Conservation (phyloP, 371 early-diverging fungal species). For the Apophysomyces ossiformis region DNA sequence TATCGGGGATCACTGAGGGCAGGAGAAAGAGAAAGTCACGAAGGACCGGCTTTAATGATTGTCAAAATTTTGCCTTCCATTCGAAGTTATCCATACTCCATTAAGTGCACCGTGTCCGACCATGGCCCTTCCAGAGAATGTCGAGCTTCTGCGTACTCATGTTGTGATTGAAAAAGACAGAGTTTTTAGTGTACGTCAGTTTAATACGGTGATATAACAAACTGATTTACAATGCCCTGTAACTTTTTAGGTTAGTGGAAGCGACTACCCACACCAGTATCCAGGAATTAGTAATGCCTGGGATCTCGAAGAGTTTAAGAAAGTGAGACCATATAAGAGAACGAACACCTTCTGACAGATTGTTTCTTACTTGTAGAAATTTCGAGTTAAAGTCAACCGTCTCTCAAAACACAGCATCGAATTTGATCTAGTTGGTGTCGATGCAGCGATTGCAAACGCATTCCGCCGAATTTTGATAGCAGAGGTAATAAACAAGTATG, state of each 20-base stretch:
- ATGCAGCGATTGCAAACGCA: slow-evolving; percentile 96
- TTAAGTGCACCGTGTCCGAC: neutral
- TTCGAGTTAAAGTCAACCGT: slow-evolving; percentile 70
- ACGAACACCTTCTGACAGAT: neutral
- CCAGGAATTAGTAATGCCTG: slow-evolving; percentile 61
- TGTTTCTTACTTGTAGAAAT: slow-evolving; percentile 44
- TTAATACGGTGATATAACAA: neutral
- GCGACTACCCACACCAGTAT: slow-evolving; percentile 68
- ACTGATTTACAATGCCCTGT: neutral
- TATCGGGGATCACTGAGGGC: no score
- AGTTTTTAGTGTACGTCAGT: slow-evolving; percentile 56
- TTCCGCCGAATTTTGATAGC: slow-evolving; percentile 95
- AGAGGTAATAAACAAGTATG: slow-evolving; percentile 61
- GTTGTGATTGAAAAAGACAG: slow-evolving; percentile 65
- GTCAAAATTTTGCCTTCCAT: slow-evolving; percentile 1
- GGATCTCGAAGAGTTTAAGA: slow-evolving; percentile 66
- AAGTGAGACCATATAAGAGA: slow-evolving; percentile 41
- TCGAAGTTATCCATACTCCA: neutral
- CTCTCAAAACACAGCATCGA: slow-evolving; percentile 80
- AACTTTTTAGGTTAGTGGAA: slow-evolving; percentile 58
- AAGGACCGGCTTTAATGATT: slow-evolving; percentile 4
- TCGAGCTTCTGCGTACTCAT: slow-evolving; percentile 55
- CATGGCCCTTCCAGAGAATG: slow-evolving; percentile 33
- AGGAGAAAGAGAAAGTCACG: neutral
- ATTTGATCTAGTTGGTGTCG: slow-evolving; percentile 95